phyloP scores from a whole-genome alignment of 345 rosid species.

The Populus pruinosa region DNA sequence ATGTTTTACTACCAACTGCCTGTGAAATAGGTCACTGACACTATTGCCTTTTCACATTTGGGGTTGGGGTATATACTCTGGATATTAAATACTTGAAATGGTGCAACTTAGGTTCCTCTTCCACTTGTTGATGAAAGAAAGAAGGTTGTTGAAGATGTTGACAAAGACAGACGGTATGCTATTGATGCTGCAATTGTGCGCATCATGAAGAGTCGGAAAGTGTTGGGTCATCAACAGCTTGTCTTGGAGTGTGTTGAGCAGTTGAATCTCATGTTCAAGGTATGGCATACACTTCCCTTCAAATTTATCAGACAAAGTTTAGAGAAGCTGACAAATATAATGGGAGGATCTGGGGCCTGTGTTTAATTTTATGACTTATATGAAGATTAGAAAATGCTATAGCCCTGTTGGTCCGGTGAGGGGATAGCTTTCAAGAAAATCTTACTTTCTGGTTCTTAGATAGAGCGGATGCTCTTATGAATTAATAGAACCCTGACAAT shows the following conservation, averaged over 20 bases:
- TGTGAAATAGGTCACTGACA: not conserved
- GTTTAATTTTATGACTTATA: too few species aligned
- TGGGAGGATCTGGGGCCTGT: not conserved
- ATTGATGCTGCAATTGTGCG: slow-evolving; percentile 98
- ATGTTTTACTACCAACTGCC: not conserved
- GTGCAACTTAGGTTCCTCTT: slow-evolving; percentile 64
- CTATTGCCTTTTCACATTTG: not conserved
- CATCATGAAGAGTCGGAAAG: slow-evolving; percentile 92
- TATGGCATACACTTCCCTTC: slow-evolving; percentile 12
- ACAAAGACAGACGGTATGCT: slow-evolving; percentile 84
- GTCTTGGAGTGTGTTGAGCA: slow-evolving; percentile 91
- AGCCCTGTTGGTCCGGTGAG: not conserved
- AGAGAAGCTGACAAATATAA: not conserved
- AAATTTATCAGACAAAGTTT: not conserved
- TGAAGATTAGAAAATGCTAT: not conserved
- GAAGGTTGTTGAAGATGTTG: slow-evolving; percentile 90
- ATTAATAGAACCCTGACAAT: not conserved
- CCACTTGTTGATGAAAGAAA: slow-evolving; percentile 92
- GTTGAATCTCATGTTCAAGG: slow-evolving; percentile 96
- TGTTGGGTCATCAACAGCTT: slow-evolving; percentile 77
- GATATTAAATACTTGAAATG: slow-evolving; percentile 3
- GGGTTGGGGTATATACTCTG: not conserved
- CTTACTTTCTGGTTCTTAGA: not conserved
- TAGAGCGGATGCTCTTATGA: not conserved
- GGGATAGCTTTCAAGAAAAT: not conserved